phyloP scores from a whole-genome alignment of 2,329 filamentous ascomycete species.

The Elsinoe arachidis region DNA sequence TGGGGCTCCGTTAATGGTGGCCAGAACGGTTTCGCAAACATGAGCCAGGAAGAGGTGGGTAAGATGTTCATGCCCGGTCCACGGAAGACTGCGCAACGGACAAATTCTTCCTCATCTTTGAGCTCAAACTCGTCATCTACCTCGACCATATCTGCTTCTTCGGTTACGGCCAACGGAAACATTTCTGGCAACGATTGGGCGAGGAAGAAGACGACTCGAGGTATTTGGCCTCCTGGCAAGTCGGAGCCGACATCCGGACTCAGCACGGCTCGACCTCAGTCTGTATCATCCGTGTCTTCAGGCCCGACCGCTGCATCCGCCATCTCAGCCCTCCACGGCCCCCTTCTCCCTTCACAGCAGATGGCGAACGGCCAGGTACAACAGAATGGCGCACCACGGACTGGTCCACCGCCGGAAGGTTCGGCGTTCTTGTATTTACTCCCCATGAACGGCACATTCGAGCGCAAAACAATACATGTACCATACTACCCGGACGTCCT shows the following conservation, averaged over 20 bases:
- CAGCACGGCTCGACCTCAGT: conserved; percentile 53
- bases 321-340: conserved; percentile 55
- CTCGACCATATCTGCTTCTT: conserved; percentile 51
- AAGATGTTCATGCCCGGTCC: conserved; percentile 61
- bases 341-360: conserved; percentile 60
- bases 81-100: conserved; percentile 76
- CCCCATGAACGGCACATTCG: conserved; percentile 92
- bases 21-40: conserved; percentile 56
- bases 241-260: conserved; percentile 57
- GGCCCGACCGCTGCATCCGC: conserved; percentile 52
- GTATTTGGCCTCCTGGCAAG: conserved; percentile 58
- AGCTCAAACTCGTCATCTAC: conserved; percentile 53
- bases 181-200: conserved; percentile 28
- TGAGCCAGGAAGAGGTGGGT: conserved; percentile 75
- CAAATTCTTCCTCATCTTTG: conserved; percentile 84
- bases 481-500: conserved; percentile 91
- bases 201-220: conserved; percentile 44
- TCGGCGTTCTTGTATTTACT: conserved; percentile 76
- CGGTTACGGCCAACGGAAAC: conserved; percentile 20
- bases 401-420: conserved; percentile 40
- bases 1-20: conserved; percentile 52
- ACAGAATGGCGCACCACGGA: conserved; percentile 43
- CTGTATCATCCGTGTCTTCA: conserved; percentile 49
- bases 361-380: conserved; percentile 51
- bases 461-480: conserved; percentile 90